Conservation (phyloP, 2,329 filamentous ascomycete species). For the Pseudocercospora pini-densiflorae region DNA sequence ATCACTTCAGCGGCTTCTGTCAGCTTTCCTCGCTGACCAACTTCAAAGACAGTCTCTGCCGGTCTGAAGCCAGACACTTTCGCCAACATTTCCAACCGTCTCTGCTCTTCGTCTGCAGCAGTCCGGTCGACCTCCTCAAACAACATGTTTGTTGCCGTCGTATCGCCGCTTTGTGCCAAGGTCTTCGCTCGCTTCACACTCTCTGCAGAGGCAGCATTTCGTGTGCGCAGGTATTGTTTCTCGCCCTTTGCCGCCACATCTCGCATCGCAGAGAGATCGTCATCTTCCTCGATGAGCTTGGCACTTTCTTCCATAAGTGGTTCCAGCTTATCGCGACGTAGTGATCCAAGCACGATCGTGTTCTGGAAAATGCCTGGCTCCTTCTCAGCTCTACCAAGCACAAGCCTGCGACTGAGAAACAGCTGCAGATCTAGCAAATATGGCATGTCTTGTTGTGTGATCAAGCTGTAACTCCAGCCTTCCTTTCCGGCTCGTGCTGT, state of each 20-base stretch:
- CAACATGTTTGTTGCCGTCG: conserved; percentile 77
- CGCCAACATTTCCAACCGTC: conserved; percentile 84
- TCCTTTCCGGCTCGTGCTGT: conserved; percentile 91
- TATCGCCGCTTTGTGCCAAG: conserved; percentile 70
- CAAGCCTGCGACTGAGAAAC: conserved; percentile 83
- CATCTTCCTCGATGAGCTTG: conserved; percentile 74
- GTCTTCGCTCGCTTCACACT: conserved; percentile 88
- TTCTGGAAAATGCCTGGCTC: conserved; percentile 72
- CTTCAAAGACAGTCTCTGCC: conserved; percentile 94
- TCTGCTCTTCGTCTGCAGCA: conserved; percentile 67
- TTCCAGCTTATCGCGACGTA: conserved; percentile 75
- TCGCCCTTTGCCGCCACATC: conserved; percentile 84
- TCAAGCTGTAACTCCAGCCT: conserved; percentile 94
- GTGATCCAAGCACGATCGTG: conserved; percentile 80
- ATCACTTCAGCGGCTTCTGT: conserved; percentile 75
- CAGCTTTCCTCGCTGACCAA: conserved; percentile 72
- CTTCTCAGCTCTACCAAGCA: conserved; percentile 69
- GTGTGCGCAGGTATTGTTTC: conserved; percentile 86
- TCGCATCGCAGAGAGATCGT: conserved; percentile 73
- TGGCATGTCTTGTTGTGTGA: conserved; percentile 84
- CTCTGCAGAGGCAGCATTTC: conserved; percentile 86
- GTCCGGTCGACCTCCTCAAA: conserved; percentile 64
- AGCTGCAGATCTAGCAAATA: conserved; percentile 94
- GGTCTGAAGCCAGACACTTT: conserved; percentile 88
- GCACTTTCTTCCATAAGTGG: conserved; percentile 79